Evolutionary conservation across 2,329 filamentous ascomycete species (phyloP).

Genomic region (Lecanosticta acicola): DNA sequence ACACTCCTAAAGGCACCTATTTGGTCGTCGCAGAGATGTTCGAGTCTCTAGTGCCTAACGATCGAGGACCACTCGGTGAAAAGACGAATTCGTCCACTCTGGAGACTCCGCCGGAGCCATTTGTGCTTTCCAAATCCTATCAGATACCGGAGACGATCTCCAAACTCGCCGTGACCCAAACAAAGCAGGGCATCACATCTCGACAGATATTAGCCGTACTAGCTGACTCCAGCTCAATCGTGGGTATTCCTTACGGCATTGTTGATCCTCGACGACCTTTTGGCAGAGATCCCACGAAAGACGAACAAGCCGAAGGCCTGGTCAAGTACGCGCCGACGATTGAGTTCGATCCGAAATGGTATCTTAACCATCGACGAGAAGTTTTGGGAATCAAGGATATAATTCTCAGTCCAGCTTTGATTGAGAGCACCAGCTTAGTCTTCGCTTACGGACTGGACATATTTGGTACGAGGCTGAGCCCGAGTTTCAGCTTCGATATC

Average conservation of each 20-base stretch:
- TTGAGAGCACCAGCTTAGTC: conserved; percentile 89
- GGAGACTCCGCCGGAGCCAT: conserved; percentile 60
- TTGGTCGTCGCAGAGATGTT: conserved; percentile 83
- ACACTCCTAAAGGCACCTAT: conserved; percentile 71
- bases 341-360: conserved; percentile 75
- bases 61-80: conserved; percentile 71
- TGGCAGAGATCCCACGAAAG: conserved; percentile 71
- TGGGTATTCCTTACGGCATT: conserved; percentile 70
- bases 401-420: conserved; percentile 66
- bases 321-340: conserved; percentile 68
- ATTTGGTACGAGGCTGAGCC: conserved; percentile 80
- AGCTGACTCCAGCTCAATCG: conserved; percentile 64
- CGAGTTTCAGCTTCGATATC: conserved; percentile 85
- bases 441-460: conserved; percentile 85
- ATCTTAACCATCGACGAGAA: conserved; percentile 76
- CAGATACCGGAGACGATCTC: conserved; percentile 74
- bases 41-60: conserved; percentile 76
- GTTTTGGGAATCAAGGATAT: conserved; percentile 69
- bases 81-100: conserved; percentile 72
- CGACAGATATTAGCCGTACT: conserved; percentile 76
- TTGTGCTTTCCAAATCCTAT: conserved; percentile 73
- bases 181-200: conserved; percentile 82
- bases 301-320: conserved; percentile 79
- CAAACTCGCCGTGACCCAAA: conserved; percentile 77
- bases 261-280: conserved; percentile 84